Percentiles rank a stretch among this genome's conserved stretches.
phyloP scores from a whole-genome alignment of 2,329 filamentous ascomycete species.

The Sclerotinia spermophila region DNA sequence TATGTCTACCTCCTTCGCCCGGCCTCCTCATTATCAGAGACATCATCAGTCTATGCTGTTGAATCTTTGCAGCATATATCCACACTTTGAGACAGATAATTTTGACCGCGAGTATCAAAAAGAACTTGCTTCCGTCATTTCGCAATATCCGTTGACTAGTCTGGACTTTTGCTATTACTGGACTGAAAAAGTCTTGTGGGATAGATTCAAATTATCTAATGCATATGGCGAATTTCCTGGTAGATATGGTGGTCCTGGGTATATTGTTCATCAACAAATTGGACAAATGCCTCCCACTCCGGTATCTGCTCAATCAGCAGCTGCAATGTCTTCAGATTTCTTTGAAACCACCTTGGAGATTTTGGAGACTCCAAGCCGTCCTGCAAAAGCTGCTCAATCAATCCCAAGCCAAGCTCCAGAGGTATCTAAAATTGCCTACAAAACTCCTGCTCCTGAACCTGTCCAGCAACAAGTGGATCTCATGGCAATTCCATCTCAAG shows the following conservation, averaged over 20 bases:
- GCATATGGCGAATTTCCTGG: conserved; percentile 7
- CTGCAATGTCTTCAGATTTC: not conserved
- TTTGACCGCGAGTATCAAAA: conserved; percentile 5
- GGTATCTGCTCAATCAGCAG: not conserved
- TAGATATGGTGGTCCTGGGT: not conserved
- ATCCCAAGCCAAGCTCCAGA: not conserved
- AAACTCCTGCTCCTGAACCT: not conserved
- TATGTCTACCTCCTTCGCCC: not conserved
- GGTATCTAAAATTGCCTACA: not conserved
- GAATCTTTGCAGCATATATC: not conserved
- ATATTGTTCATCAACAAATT: not conserved
- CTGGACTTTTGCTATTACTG: conserved; percentile 8
- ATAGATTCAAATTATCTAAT: not conserved
- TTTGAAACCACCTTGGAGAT: not conserved
- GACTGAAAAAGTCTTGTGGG: conserved; percentile 1
- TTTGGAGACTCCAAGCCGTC: not conserved
- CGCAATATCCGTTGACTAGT: not conserved
- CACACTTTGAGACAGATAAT: not conserved
- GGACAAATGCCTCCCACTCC: not conserved
- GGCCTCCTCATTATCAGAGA: conserved; percentile 1
- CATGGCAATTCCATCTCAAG: not conserved
- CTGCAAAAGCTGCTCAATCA: not conserved
- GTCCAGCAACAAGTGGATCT: not conserved
- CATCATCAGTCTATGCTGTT: conserved; percentile 6
- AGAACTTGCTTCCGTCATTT: not conserved